Evolutionary conservation across 331 rosid species (phyloP), one percentile per base, ranked within the genome.

Genomic region (Spiraea crenata): DNA sequence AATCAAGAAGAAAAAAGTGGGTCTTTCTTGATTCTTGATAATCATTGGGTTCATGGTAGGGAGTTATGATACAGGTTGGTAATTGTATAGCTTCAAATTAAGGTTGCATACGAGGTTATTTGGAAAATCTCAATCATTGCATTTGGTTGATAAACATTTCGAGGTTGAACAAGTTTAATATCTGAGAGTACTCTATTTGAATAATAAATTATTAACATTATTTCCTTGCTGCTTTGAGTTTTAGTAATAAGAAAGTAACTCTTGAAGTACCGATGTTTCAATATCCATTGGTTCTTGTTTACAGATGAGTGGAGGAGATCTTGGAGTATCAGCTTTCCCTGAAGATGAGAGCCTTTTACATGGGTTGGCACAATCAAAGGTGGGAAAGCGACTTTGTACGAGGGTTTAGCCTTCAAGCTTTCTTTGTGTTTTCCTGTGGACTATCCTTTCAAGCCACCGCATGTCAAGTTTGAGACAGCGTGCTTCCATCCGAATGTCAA

Each of bases 401-500:
- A 91, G 73, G 95, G 95, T 73, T 86, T 93, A 77, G 89, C 97
- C n/a, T 93, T 91, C 85, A 93, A 93, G 65, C 97, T 93, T 74
- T 91, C 96, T 37, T 76, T 93, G 79, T 84, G 83, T 64, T 93
- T 93, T 83, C 97, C 97, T 54, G 52, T 79, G 73, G 96, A 93
- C 59, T 93, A 93, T 82, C 99, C 99, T 64, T 93, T 93, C 71
- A 91, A 91, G 84, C 99, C 97, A 11, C 99, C 97, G 9, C 87
- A 82, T 76, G 92, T 93, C 31, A 90, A 93, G 95, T 93, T 93
- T 57, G 98, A 90, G 85, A 85, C 98, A 0, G 80, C 72, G 90
- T 91, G 99, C 87, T 93, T 93, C 85, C 99, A 93, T 82, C 99
- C 99, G 66, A 91, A 93, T 82, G 95, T 93, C 12, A 96, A 93